These are phyloP conservation scores for Elaeis guineensis DNA, from an alignment of 176 grass and related monocot species.

Conservation along the genomic window DNA sequence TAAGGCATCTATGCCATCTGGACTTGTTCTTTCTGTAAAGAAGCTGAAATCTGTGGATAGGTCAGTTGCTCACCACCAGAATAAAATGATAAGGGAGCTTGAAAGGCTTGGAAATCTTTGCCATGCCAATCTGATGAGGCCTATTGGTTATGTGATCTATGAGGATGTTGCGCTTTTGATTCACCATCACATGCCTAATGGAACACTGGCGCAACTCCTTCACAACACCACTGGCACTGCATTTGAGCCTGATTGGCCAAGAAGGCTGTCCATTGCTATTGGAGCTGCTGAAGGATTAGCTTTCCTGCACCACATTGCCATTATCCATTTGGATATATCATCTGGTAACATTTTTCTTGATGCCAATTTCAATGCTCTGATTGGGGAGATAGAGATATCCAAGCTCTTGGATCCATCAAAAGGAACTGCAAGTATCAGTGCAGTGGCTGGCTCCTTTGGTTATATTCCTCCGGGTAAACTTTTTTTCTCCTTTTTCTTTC, in stretches of 20 bases:
- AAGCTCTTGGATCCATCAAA: conserved; percentile 87
- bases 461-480: conserved; percentile 91
- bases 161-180: conserved; percentile 68
- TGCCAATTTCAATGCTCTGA: conserved; percentile 51
- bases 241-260: conserved; percentile 56
- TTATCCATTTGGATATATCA: conserved; percentile 86
- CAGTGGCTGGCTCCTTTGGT: conserved; percentile 83
- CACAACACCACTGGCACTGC: conserved; percentile 20
- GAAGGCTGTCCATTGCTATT: conserved; percentile 54
- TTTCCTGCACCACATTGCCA: conserved; percentile 79
- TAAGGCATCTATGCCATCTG: conserved; percentile 87
- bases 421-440: conserved; percentile 89
- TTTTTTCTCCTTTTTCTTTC: background rate
- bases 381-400: conserved; percentile 88
- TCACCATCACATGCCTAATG: conserved; percentile 69
- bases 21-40: conserved; percentile 69
- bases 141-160: conserved; percentile 83
- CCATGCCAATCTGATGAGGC: conserved; percentile 68
- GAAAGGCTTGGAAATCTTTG: conserved; percentile 58
- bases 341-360: conserved; percentile 76
- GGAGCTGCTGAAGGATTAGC: conserved; percentile 67
- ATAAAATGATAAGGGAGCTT: conserved; percentile 87
- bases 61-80: conserved; percentile 53
- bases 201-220: conserved; percentile 62
- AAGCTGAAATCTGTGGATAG: conserved; percentile 78